Percentiles rank a stretch among this genome's conserved stretches.
phyloP scores from a whole-genome alignment of 768 basidiomycete species.

The Agaricus blazei region DNA sequence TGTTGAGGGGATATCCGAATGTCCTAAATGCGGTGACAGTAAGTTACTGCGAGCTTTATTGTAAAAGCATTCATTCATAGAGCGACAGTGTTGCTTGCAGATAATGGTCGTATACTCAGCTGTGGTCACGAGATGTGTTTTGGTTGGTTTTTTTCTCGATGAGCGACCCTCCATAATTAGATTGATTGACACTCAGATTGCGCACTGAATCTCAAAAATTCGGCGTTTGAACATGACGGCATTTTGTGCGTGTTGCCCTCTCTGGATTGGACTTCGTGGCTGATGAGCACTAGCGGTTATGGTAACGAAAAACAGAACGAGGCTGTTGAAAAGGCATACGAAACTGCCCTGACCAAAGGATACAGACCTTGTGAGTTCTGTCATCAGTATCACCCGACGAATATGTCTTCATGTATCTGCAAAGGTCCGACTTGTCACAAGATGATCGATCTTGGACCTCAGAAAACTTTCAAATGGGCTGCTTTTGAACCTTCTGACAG shows the following conservation, averaged over 20 bases:
- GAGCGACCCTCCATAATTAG: background rate
- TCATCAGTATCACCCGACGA: background rate
- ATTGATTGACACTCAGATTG: conserved; percentile 36
- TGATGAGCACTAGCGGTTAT: conserved; percentile 34
- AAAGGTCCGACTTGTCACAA: conserved; percentile 66
- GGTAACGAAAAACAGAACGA: conserved; percentile 53
- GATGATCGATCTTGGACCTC: conserved; percentile 49
- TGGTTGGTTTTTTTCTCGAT: conserved; percentile 27
- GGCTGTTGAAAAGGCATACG: conserved; percentile 50
- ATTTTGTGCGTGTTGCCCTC: conserved; percentile 42
- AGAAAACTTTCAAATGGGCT: conserved; percentile 51
- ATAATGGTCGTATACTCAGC: conserved; percentile 53
- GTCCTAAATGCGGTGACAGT: conserved; percentile 69
- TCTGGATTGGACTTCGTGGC: background rate
- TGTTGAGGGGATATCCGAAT: conserved; percentile 35
- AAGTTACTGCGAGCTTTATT: conserved; percentile 13
- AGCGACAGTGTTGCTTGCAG: background rate
- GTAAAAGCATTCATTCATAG: background rate
- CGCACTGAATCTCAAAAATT: conserved; percentile 44
- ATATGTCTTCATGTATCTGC: background rate
- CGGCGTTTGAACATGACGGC: conserved; percentile 50
- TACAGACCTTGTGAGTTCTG: conserved; percentile 48
- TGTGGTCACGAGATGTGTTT: conserved; percentile 69
- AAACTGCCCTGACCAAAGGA: conserved; percentile 51
- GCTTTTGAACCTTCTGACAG: conserved; percentile 69